These are phyloP conservation scores for Shiraia bambusicola DNA, from an alignment of 2,329 filamentous ascomycete genomes.

Conservation along the genomic window DNA sequence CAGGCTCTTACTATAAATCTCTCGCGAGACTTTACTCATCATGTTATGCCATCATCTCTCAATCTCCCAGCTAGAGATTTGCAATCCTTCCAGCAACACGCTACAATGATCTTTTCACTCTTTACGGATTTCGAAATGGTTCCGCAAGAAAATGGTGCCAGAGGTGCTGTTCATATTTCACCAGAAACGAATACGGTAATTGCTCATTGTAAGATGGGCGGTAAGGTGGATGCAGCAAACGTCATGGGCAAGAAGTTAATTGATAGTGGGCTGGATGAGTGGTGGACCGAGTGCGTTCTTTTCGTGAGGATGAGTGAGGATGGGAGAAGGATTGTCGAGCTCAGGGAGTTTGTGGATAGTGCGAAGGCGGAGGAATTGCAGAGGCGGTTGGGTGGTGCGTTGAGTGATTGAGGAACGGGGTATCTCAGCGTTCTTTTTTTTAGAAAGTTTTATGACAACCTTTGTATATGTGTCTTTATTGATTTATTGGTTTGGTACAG, in stretches of 20 bases:
- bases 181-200: slow-evolving; percentile 38
- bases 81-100: slow-evolving; percentile 45
- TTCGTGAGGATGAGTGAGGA: slow-evolving; percentile 26
- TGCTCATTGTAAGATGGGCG: slow-evolving; percentile 37
- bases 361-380: slow-evolving; percentile 37
- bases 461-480: no score
- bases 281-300: slow-evolving; percentile 31
- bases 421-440: no score
- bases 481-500: no score
- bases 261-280: slow-evolving; percentile 19
- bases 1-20: slow-evolving; percentile 42
- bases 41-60: slow-evolving; percentile 45
- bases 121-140: slow-evolving; percentile 48
- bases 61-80: slow-evolving; percentile 42
- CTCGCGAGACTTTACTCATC: slow-evolving; percentile 44
- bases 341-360: slow-evolving; percentile 49
- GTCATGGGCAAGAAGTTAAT: slow-evolving; percentile 20
- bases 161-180: slow-evolving; percentile 26
- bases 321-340: slow-evolving; percentile 25
- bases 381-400: slow-evolving; percentile 43
- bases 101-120: slow-evolving; percentile 45
- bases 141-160: slow-evolving; percentile 40
- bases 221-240: slow-evolving; percentile 19
- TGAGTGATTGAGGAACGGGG: slow-evolving; percentile 14
- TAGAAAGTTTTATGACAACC: no score